Percentiles rank a stretch among this genome's conserved stretches.
phyloP scores from a whole-genome alignment of 768 basidiomycete species.

The Holtermannia corniformis region DNA sequence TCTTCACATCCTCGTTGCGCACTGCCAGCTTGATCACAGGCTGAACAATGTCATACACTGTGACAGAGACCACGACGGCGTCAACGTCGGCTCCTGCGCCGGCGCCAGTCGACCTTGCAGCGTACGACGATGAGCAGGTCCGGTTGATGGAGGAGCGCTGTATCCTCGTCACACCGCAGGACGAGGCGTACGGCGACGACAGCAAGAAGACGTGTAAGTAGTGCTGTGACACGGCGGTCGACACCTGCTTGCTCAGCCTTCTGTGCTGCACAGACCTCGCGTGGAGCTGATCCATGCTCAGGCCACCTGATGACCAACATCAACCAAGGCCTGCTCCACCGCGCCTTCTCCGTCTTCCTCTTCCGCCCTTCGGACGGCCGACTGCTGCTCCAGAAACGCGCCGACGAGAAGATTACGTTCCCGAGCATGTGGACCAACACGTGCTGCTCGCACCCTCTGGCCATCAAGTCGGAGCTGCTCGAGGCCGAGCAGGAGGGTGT shows the following conservation, averaged over 20 bases:
- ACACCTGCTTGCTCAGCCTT: not conserved
- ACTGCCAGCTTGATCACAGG: no score
- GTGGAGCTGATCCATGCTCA: constrained; percentile 36
- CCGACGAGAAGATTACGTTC: constrained; percentile 98
- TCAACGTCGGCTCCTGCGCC: not conserved
- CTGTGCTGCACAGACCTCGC: not conserved
- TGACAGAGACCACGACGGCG: constrained; percentile 3
- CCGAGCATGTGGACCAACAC: constrained; percentile 99
- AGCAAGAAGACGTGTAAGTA: constrained; percentile 93
- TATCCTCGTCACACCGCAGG: constrained; percentile 38
- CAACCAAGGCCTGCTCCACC: constrained; percentile 78
- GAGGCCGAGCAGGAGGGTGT: constrained; percentile 75
- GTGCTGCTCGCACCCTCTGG: constrained; percentile 90
- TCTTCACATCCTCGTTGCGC: no score
- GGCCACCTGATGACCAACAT: constrained; percentile 98
- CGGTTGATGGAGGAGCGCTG: constrained; percentile 82
- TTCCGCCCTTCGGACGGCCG: constrained; percentile 91
- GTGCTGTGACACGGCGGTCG: not conserved
- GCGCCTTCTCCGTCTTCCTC: constrained; percentile 95
- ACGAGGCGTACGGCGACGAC: constrained; percentile 43
- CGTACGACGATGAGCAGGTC: constrained; percentile 86
- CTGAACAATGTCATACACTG: constrained; percentile 7
- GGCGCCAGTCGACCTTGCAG: constrained; percentile 56
- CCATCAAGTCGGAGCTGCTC: constrained; percentile 62
- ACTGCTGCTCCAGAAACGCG: constrained; percentile 86